These are phyloP conservation scores for Mycena galopus DNA, from an alignment of 768 basidiomycete species.

Conservation along the genomic window DNA sequence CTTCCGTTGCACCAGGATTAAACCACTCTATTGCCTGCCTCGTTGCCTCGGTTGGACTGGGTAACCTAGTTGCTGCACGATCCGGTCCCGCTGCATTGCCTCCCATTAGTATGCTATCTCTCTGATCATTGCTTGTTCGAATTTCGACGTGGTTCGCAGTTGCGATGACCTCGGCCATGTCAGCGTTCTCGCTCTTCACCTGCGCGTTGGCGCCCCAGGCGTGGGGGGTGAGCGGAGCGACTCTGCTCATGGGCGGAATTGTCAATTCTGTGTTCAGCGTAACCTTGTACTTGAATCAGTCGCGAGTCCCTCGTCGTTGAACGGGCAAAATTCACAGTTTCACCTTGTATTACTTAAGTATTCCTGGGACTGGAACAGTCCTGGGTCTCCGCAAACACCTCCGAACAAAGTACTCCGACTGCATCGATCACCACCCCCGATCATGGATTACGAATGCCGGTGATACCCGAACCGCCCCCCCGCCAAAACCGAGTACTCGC, in stretches of 20 bases:
- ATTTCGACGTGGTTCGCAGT: constrained; percentile 31
- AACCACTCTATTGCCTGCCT: constrained; percentile 54
- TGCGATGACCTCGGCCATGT: constrained; percentile 47
- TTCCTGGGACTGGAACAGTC: too few species aligned
- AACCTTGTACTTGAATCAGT: constrained; percentile 33
- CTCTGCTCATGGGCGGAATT: constrained; percentile 44
- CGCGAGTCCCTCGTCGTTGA: constrained; percentile 7
- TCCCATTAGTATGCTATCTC: constrained; percentile 43
- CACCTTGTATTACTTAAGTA: too few species aligned
- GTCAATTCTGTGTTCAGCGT: constrained; percentile 41
- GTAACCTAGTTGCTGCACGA: constrained; percentile 44
- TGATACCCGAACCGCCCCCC: too few species aligned
- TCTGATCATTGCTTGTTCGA: not conserved
- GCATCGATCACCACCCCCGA: too few species aligned
- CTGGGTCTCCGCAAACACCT: too few species aligned
- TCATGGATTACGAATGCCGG: too few species aligned
- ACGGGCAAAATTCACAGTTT: not conserved
- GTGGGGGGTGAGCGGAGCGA: constrained; percentile 46
- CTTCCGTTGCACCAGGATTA: constrained; percentile 46
- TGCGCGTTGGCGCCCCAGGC: constrained; percentile 39
- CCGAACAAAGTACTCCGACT: too few species aligned
- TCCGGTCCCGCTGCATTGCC: constrained; percentile 41
- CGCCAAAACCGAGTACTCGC: too few species aligned
- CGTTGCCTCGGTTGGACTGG: constrained; percentile 49
- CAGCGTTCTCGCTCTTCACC: constrained; percentile 43